phyloP scores from a whole-genome alignment of 2,329 filamentous ascomycete genomes.

The Parastagonospora avenae region DNA sequence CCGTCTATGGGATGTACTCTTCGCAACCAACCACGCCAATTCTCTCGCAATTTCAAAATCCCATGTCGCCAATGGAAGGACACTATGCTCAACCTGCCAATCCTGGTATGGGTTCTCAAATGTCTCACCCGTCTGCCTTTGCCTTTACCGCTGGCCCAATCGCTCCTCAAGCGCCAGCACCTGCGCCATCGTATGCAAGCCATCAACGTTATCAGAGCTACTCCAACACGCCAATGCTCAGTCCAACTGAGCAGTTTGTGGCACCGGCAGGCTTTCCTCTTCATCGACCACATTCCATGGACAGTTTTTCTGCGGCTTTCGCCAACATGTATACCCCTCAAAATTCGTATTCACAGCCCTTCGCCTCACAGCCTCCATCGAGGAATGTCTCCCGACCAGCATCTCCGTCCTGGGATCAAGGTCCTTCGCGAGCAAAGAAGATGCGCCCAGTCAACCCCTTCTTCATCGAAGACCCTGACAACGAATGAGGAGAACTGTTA shows the following conservation, averaged over 20 bases:
- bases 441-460: conserved; percentile 24
- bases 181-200: conserved; percentile 15
- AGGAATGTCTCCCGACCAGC: conserved; percentile 28
- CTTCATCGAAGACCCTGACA: conserved; percentile 21
- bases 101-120: conserved; percentile 9
- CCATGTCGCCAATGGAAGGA: conserved; percentile 23
- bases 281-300: conserved; percentile 32
- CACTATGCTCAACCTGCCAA: conserved; percentile 18
- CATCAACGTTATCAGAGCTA: conserved; percentile 29
- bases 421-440: conserved; percentile 24
- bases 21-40: conserved; percentile 36
- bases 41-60: conserved; percentile 22
- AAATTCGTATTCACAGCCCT: conserved; percentile 27
- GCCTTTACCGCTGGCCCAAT: conserved; percentile 13
- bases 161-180: conserved; percentile 10
- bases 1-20: conserved; percentile 27
- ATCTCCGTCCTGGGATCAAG: conserved; percentile 38
- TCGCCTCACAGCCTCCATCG: conserved; percentile 34
- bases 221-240: conserved; percentile 27
- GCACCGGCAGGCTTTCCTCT: conserved; percentile 22
- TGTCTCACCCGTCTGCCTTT: conserved; percentile 15
- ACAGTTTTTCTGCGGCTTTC: conserved; percentile 22
- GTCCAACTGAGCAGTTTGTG: conserved; percentile 24
- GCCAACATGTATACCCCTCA: conserved; percentile 21
- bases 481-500: conserved; percentile 16